These are phyloP conservation scores for Marsdenia floribunda DNA, from an alignment of 257 asterid species.

Conservation along the genomic window DNA sequence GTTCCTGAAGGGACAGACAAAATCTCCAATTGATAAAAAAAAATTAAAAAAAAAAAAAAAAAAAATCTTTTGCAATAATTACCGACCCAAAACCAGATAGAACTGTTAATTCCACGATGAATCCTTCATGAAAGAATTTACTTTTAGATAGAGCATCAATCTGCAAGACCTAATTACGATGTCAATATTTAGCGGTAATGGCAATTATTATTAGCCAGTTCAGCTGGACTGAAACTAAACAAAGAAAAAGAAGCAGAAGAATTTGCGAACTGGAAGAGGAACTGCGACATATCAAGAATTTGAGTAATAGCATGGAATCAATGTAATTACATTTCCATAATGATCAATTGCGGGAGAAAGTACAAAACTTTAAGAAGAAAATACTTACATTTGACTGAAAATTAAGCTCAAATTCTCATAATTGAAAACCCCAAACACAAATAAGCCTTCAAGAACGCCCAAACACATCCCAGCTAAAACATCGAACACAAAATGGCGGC, in stretches of 20 bases:
- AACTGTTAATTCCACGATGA: background rate
- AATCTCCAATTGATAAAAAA: background rate
- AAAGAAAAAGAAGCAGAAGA: background rate
- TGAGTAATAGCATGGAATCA: background rate
- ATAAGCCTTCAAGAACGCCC: slow-evolving; percentile 62
- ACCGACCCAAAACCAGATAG: background rate
- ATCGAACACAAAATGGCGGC: slow-evolving; percentile 76
- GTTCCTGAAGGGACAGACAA: background rate
- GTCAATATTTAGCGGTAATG: background rate
- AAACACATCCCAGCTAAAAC: slow-evolving; percentile 57
- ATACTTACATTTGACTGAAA: slow-evolving; percentile 38
- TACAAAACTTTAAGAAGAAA: background rate
- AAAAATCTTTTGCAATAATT: background rate
- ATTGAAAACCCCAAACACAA: slow-evolving; percentile 48
- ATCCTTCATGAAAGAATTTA: background rate
- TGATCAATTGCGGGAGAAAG: background rate
- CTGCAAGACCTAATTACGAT: background rate
- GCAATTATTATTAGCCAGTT: background rate
- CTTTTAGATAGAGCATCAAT: background rate
- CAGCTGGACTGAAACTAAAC: background rate
- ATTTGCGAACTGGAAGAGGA: background rate
- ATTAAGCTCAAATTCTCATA: slow-evolving; percentile 37
- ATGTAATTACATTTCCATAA: background rate
- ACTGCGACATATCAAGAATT: background rate
- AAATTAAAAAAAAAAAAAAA: background rate